Conservation (phyloP, 352 stramenopile species). For the Pythium pectinolyticum region DNA sequence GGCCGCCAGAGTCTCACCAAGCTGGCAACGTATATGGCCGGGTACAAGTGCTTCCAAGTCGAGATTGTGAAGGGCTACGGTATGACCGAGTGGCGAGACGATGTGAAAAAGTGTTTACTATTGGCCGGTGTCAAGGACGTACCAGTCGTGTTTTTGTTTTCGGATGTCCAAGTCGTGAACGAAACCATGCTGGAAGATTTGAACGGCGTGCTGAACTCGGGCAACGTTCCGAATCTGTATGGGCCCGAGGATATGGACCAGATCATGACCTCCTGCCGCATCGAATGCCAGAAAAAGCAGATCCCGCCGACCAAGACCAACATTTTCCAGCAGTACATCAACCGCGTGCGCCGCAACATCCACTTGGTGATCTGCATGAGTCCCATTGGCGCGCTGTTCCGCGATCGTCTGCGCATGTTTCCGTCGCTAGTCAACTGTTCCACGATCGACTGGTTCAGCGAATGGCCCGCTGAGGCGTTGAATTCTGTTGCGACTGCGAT, state of each 20-base stretch:
- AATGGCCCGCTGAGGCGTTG: slow-evolving; percentile 83
- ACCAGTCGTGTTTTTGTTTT: slow-evolving; percentile 93
- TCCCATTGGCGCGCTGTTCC: slow-evolving; percentile 75
- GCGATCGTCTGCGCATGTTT: slow-evolving; percentile 85
- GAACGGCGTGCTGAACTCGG: slow-evolving; percentile 94
- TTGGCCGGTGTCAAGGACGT: slow-evolving; percentile 91
- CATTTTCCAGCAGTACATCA: slow-evolving; percentile 94
- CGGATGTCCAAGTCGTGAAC: slow-evolving; percentile 93
- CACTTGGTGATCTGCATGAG: slow-evolving; percentile 91
- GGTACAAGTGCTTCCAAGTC: slow-evolving; percentile 93
- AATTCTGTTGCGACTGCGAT: slow-evolving; percentile 87
- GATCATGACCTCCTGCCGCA: slow-evolving; percentile 88
- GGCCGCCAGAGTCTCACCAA: slow-evolving; percentile 92
- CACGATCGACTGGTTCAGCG: slow-evolving; percentile 89
- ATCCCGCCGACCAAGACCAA: slow-evolving; percentile 93
- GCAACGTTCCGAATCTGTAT: slow-evolving; percentile 94
- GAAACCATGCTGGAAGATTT: slow-evolving; percentile 96
- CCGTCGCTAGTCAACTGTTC: slow-evolving; percentile 87
- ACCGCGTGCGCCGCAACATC: slow-evolving; percentile 90
- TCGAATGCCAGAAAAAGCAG: slow-evolving; percentile 92
- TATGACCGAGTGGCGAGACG: slow-evolving; percentile 91
- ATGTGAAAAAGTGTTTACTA: slow-evolving; percentile 91
- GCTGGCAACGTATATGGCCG: slow-evolving; percentile 92
- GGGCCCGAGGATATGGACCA: slow-evolving; percentile 90
- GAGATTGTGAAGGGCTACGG: slow-evolving; percentile 95